These are phyloP conservation scores for Curvularia sp. DNA, from an alignment of 2,329 filamentous ascomycete genomes.

Conservation along the genomic window DNA sequence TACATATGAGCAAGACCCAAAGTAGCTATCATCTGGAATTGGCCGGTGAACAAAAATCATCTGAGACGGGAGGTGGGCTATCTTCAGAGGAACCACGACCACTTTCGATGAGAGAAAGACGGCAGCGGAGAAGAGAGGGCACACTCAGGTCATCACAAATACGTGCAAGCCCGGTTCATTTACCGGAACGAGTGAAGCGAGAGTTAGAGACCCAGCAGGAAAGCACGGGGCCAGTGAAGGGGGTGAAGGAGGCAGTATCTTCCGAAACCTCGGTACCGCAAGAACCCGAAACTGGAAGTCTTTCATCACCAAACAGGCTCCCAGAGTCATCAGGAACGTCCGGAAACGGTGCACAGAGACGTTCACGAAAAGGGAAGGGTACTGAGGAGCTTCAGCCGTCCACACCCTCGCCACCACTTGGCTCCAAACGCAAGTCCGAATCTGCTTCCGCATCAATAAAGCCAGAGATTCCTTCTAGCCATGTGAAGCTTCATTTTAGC, in stretches of 20 bases:
- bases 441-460: not conserved
- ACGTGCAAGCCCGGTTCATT: not conserved
- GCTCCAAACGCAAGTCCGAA: slow-evolving; percentile 1
- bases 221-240: not conserved
- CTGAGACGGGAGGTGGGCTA: not conserved
- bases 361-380: not conserved
- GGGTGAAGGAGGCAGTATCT: not conserved
- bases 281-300: no score
- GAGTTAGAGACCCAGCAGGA: slow-evolving; percentile 1
- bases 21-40: not conserved
- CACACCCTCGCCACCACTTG: slow-evolving; percentile 19
- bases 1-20: slow-evolving; percentile 15
- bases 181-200: slow-evolving; percentile 3
- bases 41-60: slow-evolving; percentile 1
- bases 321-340: not conserved
- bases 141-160: not conserved
- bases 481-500: slow-evolving; percentile 14
- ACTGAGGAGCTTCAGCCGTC: slow-evolving; percentile 19
- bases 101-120: slow-evolving; percentile 15
- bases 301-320: not conserved
- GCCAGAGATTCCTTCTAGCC: slow-evolving; percentile 14
- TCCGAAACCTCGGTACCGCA: not conserved
- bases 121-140: slow-evolving; percentile 8
- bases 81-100: not conserved
- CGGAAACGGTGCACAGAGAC: not conserved